Percentiles rank a stretch among this genome's conserved stretches.
phyloP scores from a whole-genome alignment of 371 early-diverging fungal genomes.

The Mucor piriformis region DNA sequence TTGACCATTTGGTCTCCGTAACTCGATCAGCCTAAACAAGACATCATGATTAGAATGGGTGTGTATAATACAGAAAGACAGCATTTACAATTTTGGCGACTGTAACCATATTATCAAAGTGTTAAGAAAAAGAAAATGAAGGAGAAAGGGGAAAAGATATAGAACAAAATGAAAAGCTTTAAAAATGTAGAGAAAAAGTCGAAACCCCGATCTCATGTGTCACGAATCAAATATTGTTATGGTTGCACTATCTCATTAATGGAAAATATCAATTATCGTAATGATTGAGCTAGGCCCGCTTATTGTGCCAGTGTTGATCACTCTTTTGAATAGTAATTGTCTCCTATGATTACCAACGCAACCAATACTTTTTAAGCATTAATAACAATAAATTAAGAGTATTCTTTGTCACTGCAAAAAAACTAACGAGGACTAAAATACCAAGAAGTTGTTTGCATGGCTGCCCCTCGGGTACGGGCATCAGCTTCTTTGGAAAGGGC shows the following conservation, averaged over 20 bases:
- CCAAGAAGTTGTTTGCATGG: no score
- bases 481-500: not conserved
- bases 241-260: slow-evolving; percentile 1
- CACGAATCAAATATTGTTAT: not conserved
- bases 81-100: slow-evolving; percentile 34
- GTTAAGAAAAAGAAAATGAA: not conserved
- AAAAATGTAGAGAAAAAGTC: not conserved
- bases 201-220: not conserved
- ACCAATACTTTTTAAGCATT: no score
- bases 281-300: not conserved
- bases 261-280: slow-evolving; percentile 2
- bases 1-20: slow-evolving; percentile 35
- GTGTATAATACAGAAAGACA: not conserved
- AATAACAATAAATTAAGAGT: no score
- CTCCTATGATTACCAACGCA: no score
- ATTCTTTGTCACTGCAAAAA: no score
- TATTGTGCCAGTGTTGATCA: not conserved
- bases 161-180: not conserved
- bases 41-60: not conserved
- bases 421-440: no score
- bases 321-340: not conserved
- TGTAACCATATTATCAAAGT: slow-evolving; percentile 30
- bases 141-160: no score
- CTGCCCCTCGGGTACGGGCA: no score
- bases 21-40: slow-evolving; percentile 18